phyloP scores from a whole-genome alignment of 2,329 filamentous ascomycete genomes.

The Penicillium sp. region DNA sequence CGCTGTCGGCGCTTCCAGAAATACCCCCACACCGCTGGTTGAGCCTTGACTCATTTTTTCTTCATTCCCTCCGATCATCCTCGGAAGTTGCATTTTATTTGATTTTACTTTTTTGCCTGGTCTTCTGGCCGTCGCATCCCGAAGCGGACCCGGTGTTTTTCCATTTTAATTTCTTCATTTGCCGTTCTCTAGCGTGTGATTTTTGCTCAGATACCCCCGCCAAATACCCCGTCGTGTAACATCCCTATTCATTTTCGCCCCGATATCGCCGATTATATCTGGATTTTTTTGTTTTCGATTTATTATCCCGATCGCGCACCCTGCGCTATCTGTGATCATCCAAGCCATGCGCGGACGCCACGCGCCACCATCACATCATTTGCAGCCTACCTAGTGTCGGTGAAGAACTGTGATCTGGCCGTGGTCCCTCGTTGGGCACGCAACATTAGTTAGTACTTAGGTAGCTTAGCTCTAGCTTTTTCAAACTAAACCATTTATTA shows the following conservation, averaged over 20 bases:
- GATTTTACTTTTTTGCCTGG: not conserved
- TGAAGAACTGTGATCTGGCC: constrained; percentile 7
- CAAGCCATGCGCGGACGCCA: constrained; percentile 1
- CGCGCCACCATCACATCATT: constrained; percentile 3
- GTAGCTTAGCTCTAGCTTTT: constrained; percentile 1
- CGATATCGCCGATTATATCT: constrained; percentile 11
- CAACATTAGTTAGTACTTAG: constrained; percentile 4
- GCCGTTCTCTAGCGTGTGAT: constrained; percentile 15
- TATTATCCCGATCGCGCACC: constrained; percentile 4
- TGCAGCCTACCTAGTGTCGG: not conserved
- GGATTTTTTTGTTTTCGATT: not conserved
- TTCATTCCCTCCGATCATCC: constrained; percentile 4
- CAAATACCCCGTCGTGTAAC: constrained; percentile 20
- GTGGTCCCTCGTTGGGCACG: constrained; percentile 4
- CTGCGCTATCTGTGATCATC: constrained; percentile 6
- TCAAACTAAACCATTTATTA: not conserved
- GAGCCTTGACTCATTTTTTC: constrained; percentile 2
- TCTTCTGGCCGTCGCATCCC: constrained; percentile 4
- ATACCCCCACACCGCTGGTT: constrained; percentile 7
- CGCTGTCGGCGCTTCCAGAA: constrained; percentile 26
- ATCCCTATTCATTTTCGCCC: constrained; percentile 16
- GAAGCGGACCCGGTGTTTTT: constrained; percentile 2
- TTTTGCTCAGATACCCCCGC: constrained; percentile 20
- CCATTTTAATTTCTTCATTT: constrained; percentile 7
- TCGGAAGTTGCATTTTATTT: not conserved